phyloP scores from a whole-genome alignment of 306 rosid genomes.

The Albizia julibrissin region DNA sequence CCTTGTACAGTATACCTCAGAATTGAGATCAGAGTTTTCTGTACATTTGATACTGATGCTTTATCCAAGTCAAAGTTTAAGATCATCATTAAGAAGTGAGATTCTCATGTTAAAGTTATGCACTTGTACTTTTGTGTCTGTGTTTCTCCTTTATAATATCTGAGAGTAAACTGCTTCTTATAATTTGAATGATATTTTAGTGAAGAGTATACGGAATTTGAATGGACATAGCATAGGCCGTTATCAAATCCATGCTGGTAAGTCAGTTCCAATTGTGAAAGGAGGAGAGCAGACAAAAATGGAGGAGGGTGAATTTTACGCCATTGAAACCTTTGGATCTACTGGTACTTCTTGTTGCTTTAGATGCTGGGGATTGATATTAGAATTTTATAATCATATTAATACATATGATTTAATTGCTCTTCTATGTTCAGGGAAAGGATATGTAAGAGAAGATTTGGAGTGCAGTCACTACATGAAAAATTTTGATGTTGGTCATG shows the following conservation, averaged over 20 bases:
- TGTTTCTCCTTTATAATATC: background rate
- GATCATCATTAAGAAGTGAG: background rate
- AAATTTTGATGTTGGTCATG: constrained; percentile 84
- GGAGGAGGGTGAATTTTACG: constrained; percentile 99
- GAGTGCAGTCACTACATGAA: constrained; percentile 99
- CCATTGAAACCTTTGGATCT: constrained; percentile 94
- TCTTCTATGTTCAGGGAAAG: constrained; percentile 68
- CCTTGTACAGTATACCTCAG: background rate
- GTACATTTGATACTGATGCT: constrained; percentile 18
- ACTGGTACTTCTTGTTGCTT: constrained; percentile 64
- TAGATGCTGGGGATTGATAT: background rate
- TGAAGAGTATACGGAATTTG: constrained; percentile 92
- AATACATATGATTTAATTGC: constrained; percentile 22
- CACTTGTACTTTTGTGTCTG: background rate
- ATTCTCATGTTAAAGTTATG: background rate
- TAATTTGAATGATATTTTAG: constrained; percentile 50
- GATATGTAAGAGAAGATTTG: constrained; percentile 92
- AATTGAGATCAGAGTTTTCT: background rate
- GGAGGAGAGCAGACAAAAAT: constrained; percentile 99
- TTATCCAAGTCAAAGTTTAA: background rate
- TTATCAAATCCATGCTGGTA: constrained; percentile 97
- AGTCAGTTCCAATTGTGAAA: constrained; percentile 93
- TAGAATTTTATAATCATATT: constrained; percentile 9
- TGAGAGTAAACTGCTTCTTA: constrained; percentile 1
- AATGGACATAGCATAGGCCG: constrained; percentile 97